Evolutionary conservation across 2,329 filamentous ascomycete genomes (phyloP).

Genomic region (Gaeumannomyces sp.): DNA sequence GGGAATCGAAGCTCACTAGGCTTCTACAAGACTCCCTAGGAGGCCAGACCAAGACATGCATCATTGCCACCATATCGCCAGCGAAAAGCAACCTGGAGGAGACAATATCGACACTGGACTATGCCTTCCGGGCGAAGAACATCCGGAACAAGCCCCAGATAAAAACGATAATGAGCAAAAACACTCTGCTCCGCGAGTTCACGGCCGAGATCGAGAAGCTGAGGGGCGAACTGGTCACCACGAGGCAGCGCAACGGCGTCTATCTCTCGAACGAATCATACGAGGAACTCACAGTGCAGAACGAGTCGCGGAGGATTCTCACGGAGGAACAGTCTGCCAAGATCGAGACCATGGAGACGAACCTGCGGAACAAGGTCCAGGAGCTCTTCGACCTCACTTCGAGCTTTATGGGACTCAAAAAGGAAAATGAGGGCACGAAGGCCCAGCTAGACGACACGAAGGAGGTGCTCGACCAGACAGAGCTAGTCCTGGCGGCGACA

Average conservation of each 20-base stretch:
- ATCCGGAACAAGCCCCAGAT: constrained; percentile 97
- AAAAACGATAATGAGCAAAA: constrained; percentile 88
- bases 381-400: constrained; percentile 83
- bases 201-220: constrained; percentile 89
- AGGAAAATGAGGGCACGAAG: constrained; percentile 77
- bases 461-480: constrained; percentile 77
- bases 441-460: constrained; percentile 71
- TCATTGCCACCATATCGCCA: constrained; percentile 93
- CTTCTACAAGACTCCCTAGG: constrained; percentile 94
- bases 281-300: constrained; percentile 86
- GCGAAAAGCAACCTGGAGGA: constrained; percentile 94
- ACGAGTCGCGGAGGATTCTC: constrained; percentile 84
- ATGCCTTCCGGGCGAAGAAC: constrained; percentile 96
- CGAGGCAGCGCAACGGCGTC: constrained; percentile 88
- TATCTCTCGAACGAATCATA: constrained; percentile 85
- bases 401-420: constrained; percentile 81
- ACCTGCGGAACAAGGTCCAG: constrained; percentile 87
- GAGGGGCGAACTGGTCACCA: constrained; percentile 88
- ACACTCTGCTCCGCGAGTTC: constrained; percentile 84
- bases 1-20: constrained; percentile 93
- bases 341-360: constrained; percentile 86
- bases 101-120: constrained; percentile 96
- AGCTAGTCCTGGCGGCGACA: constrained; percentile 73
- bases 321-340: constrained; percentile 88
- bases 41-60: constrained; percentile 94